phyloP scores from a whole-genome alignment of 495 filamentous ascomycete genomes.

The Aspergillus cavernicola region DNA sequence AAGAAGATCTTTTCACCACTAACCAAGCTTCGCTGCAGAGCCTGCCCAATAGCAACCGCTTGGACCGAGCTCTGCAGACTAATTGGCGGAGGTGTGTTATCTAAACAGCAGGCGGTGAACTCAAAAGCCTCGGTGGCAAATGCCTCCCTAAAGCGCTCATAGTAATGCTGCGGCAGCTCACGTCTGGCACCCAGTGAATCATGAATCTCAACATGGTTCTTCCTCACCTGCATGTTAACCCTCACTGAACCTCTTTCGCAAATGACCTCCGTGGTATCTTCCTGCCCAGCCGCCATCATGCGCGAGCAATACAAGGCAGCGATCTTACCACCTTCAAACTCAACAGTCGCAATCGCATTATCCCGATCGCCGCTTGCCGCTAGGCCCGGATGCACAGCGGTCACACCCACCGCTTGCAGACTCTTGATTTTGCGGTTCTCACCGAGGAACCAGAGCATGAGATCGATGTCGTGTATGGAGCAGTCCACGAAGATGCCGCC shows the following conservation, averaged over 20 bases:
- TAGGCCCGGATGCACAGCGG: constrained; percentile 55
- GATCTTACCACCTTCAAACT: constrained; percentile 57
- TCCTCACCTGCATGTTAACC: constrained; percentile 50
- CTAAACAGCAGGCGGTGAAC: constrained; percentile 47
- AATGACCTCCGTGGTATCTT: constrained; percentile 61
- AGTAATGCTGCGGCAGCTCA: constrained; percentile 56
- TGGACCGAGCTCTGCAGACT: constrained; percentile 50
- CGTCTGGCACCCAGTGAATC: constrained; percentile 45
- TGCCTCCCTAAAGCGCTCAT: too few relatives aligned
- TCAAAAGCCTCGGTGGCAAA: too few relatives aligned
- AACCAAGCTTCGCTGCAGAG: constrained; percentile 55
- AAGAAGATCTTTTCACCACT: constrained; percentile 58
- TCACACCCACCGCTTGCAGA: constrained; percentile 51
- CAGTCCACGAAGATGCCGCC: constrained; percentile 62
- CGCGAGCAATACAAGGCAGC: constrained; percentile 56
- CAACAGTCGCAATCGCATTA: constrained; percentile 59
- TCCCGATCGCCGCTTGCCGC: constrained; percentile 54
- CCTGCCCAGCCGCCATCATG: constrained; percentile 64
- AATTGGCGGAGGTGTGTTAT: constrained; percentile 47
- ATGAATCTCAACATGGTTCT: constrained; percentile 49
- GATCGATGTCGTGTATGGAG: constrained; percentile 55
- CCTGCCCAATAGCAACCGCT: constrained; percentile 56
- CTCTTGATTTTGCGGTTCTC: constrained; percentile 45
- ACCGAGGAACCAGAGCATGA: constrained; percentile 52
- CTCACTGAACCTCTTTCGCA: constrained; percentile 57